phyloP scores from a whole-genome alignment of 2,329 filamentous ascomycete genomes.

The Penicillium aurantiogriseum region DNA sequence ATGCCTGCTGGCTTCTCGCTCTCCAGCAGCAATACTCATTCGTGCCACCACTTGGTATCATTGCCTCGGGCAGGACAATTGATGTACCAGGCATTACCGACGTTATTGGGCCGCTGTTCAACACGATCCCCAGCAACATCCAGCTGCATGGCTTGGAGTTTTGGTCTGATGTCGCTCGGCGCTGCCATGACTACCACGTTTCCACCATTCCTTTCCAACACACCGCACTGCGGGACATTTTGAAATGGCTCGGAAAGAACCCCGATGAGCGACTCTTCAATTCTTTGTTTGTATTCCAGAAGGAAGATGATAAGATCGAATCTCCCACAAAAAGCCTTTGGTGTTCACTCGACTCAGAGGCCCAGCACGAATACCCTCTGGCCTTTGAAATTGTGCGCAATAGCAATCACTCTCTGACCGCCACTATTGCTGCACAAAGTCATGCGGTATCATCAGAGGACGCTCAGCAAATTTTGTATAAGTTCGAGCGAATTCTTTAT shows the following conservation, averaged over 20 bases:
- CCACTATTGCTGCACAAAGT: slow-evolving; percentile 61
- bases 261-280: slow-evolving; percentile 67
- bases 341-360: slow-evolving; percentile 51
- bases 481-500: slow-evolving; percentile 44
- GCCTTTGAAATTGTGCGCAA: slow-evolving; percentile 70
- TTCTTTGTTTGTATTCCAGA: slow-evolving; percentile 78
- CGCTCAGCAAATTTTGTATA: slow-evolving; percentile 42
- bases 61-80: slow-evolving; percentile 75
- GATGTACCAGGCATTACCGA: slow-evolving; percentile 62
- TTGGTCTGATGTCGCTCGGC: slow-evolving; percentile 60
- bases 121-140: slow-evolving; percentile 74
- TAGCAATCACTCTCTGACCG: slow-evolving; percentile 47
- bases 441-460: slow-evolving; percentile 38
- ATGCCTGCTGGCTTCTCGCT: slow-evolving; percentile 69
- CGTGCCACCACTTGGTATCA: slow-evolving; percentile 64
- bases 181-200: slow-evolving; percentile 70
- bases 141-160: slow-evolving; percentile 46
- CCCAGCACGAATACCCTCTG: slow-evolving; percentile 67
- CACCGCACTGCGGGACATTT: slow-evolving; percentile 73
- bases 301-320: slow-evolving; percentile 36
- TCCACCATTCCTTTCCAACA: slow-evolving; percentile 71
- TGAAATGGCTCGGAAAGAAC: slow-evolving; percentile 69
- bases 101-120: slow-evolving; percentile 82
- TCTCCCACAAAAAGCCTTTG: slow-evolving; percentile 49
- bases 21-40: slow-evolving; percentile 54